Evolutionary conservation across 2,329 filamentous ascomycete genomes (phyloP), one percentile per base, ranked within the genome.

Genomic region (Colletotrichum kahawae): DNA sequence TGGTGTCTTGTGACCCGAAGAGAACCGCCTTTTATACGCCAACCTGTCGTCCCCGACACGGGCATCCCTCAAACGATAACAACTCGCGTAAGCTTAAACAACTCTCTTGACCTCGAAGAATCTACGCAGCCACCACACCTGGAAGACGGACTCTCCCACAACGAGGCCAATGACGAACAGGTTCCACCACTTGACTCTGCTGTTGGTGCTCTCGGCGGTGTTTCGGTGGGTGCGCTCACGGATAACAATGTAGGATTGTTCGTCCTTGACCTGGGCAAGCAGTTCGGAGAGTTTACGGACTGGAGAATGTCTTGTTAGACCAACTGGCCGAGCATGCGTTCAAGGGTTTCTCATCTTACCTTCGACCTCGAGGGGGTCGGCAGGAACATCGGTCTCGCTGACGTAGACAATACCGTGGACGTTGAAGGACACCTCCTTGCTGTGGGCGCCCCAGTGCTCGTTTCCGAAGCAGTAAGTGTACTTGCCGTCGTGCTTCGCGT

Each of bases 401-500:
- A 99, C 95, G 86, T 98, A 99, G 83, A 99, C 96, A 78, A 99
- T 95, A 80, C 97, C 97, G 87, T 99, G 97, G 67, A 99, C 97
- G 85, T 99, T 99, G 92, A 99, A 99, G 71, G 95, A 98, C 69
- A 99, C 96, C 85, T 99, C 97, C 88, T 99, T 99, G 83, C 92
- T 97, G 85, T 95, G 95, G 74, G 96, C 95, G 74, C 95, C 95
- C 95, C 96, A 99, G 85, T 97, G 94, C 89, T 98, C 96, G 87
- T 99, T 99, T 87, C 97, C 97, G 88, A 99, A 99, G 92, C 97
- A 99, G 92, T 99, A 99, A 73, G 91, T 89, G 88, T 94, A 98
- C 87, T 94, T 95, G 78, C 97, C 97, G 84, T 99, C 96, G 82
- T 92, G 87, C 80, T 90, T 88, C 67, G 97, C 96, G 51, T 92